Evolutionary conservation across 495 filamentous ascomycete genomes (phyloP).

Genomic region (Daldinia grandis): DNA sequence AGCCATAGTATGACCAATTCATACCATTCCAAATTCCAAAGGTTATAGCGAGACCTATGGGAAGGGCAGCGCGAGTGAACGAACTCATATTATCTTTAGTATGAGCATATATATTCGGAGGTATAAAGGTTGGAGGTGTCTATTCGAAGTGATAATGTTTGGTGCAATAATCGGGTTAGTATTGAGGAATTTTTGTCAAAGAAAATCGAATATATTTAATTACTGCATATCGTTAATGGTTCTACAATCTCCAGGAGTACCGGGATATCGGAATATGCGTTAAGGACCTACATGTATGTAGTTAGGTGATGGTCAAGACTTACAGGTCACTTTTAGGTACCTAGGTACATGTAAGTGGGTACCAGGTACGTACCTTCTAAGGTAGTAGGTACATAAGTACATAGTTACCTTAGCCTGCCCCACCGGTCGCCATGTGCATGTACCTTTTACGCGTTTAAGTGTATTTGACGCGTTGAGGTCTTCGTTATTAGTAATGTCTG

Average conservation of each 20-base stretch:
- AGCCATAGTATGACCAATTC: slow-evolving; percentile 22
- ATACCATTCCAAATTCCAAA: slow-evolving; percentile 49
- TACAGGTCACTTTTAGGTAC: no score
- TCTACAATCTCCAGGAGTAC: neutral
- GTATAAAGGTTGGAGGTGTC: neutral
- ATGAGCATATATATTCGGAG: neutral
- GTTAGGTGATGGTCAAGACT: no score
- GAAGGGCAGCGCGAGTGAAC: slow-evolving; percentile 35
- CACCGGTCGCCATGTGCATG: slow-evolving; percentile 2
- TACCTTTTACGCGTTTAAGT: slow-evolving; percentile 37
- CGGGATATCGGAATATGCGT: no score
- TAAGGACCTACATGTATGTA: no score
- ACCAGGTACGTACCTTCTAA: no score
- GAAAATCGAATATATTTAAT: neutral
- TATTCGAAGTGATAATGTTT: neutral
- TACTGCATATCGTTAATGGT: neutral
- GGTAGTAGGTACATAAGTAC: neutral
- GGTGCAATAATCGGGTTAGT: neutral
- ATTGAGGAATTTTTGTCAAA: neutral
- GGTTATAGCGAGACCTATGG: slow-evolving; percentile 39
- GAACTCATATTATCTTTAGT: slow-evolving; percentile 33
- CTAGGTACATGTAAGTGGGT: no score
- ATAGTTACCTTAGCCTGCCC: slow-evolving; percentile 3
- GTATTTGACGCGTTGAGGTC: slow-evolving; percentile 31
- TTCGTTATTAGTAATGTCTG: neutral